phyloP scores from a whole-genome alignment of 257 asterid genomes.

The Solanum bulbocastanum region DNA sequence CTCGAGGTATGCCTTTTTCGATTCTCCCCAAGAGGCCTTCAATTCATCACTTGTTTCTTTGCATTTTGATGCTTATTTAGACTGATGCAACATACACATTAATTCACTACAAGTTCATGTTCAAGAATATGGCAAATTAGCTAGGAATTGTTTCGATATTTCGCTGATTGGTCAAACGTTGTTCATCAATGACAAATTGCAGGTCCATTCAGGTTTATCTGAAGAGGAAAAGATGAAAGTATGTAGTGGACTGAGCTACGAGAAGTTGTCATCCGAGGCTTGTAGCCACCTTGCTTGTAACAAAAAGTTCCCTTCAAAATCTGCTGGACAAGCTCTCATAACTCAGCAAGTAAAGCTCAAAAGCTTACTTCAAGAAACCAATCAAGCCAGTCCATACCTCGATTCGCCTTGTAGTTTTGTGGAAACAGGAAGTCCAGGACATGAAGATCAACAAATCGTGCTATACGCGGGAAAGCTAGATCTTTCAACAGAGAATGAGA shows the following conservation, averaged over 20 bases:
- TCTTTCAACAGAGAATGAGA: conserved; percentile 51
- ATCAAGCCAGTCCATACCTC: neutral
- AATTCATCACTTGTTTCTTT: neutral
- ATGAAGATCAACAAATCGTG: conserved; percentile 47
- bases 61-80: neutral
- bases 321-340: conserved; percentile 45
- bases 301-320: conserved; percentile 54
- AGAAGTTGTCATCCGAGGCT: conserved; percentile 57
- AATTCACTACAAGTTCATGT: neutral
- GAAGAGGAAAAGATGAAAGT: conserved; percentile 54
- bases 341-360: conserved; percentile 56
- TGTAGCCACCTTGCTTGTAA: conserved; percentile 47
- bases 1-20: conserved; percentile 36
- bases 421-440: neutral
- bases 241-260: conserved; percentile 49
- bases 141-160: neutral
- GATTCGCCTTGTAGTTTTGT: conserved; percentile 9
- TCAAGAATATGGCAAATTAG: neutral
- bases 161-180: neutral
- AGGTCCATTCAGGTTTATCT: conserved; percentile 62
- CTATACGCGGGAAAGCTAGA: conserved; percentile 56
- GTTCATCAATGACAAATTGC: neutral
- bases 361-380: conserved; percentile 51
- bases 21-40: neutral
- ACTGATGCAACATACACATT: neutral